Conservation (phyloP, 2,329 filamentous ascomycete genomes). For the Neopestalotiopsis sp. region DNA sequence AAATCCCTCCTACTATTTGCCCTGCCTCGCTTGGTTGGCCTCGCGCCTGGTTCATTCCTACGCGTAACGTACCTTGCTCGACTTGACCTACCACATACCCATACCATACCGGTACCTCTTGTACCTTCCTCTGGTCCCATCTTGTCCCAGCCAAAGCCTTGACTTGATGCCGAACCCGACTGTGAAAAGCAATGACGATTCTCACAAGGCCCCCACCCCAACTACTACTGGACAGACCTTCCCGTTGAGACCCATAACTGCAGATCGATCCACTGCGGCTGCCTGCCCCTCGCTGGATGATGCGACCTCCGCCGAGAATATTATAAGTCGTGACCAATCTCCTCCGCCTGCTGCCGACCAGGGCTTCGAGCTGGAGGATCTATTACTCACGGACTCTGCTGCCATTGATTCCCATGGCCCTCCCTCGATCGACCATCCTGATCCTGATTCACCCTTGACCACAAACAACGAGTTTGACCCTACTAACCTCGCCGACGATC, state of each 20-base stretch:
- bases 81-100: not conserved
- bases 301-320: constrained; percentile 9
- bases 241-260: constrained; percentile 30
- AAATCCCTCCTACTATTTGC: not conserved
- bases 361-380: constrained; percentile 21
- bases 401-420: constrained; percentile 12
- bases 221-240: constrained; percentile 28
- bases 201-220: constrained; percentile 22
- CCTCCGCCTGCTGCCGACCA: constrained; percentile 23
- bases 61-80: not conserved
- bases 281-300: constrained; percentile 26
- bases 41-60: not conserved
- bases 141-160: constrained; percentile 11
- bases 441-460: constrained; percentile 13
- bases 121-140: not conserved
- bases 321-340: constrained; percentile 24
- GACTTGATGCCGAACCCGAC: constrained; percentile 25
- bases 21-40: not conserved
- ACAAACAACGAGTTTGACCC: constrained; percentile 11
- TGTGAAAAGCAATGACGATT: constrained; percentile 22
- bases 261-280: constrained; percentile 21
- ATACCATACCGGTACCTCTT: not conserved
- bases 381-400: constrained; percentile 19
- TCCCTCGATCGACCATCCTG: constrained; percentile 31
- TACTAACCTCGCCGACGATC: constrained; percentile 27